Conservation (phyloP, 2,329 filamentous ascomycete genomes). For the Gaeumannomyces tritici region DNA sequence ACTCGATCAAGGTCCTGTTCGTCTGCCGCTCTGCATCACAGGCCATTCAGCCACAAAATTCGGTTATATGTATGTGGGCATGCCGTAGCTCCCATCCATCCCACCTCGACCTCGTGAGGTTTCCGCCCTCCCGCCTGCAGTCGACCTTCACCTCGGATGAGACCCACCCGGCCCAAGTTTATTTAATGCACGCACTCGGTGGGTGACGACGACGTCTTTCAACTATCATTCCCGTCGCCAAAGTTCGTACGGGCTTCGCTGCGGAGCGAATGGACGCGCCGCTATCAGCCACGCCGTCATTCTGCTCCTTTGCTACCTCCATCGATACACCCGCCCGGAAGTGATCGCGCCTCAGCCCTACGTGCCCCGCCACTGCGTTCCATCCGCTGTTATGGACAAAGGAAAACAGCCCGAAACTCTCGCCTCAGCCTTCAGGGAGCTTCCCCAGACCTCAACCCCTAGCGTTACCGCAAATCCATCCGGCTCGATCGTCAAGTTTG, state of each 20-base stretch:
- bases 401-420: neutral
- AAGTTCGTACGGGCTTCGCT: neutral
- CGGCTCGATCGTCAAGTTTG: constrained; percentile 15
- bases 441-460: neutral
- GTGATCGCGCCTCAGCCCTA: no score
- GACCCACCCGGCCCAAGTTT: neutral
- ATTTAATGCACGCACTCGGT: neutral
- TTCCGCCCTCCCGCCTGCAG: neutral
- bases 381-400: neutral
- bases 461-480: neutral
- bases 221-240: neutral
- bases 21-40: neutral
- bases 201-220: neutral
- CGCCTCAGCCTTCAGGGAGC: neutral
- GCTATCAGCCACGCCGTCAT: neutral
- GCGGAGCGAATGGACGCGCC: neutral
- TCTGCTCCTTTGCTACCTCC: neutral
- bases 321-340: no score
- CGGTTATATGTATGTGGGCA: neutral
- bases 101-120: neutral
- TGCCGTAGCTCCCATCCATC: neutral
- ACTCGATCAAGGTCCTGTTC: neutral
- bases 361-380: neutral
- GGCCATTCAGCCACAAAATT: neutral
- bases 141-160: neutral